A percentile compares a stretch with the other conserved stretches of the same genome.
These are phyloP conservation scores for Backusella sp. DNA, from an alignment of 192 early-diverging fungal genomes.

Conservation along the genomic window DNA sequence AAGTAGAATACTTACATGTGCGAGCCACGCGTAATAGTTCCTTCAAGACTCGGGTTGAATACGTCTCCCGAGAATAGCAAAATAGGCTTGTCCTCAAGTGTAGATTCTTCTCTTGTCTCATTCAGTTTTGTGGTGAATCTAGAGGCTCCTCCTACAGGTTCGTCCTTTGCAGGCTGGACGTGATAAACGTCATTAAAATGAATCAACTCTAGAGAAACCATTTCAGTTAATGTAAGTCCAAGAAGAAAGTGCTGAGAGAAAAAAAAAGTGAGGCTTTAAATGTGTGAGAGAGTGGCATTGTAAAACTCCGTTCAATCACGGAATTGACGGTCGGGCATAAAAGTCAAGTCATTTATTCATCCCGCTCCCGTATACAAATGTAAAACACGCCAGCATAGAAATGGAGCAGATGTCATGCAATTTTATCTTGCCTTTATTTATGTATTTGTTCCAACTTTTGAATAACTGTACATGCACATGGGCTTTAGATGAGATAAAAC, in stretches of 20 bases:
- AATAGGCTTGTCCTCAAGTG: constrained; percentile 33
- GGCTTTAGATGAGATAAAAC: neutral
- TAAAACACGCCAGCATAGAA: neutral
- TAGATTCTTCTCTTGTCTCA: constrained; percentile 17
- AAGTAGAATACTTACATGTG: constrained; percentile 51
- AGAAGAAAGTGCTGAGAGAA: constrained; percentile 15
- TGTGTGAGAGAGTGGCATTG: neutral
- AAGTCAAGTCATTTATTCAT: neutral
- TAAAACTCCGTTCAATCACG: neutral
- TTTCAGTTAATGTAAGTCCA: constrained; percentile 3
- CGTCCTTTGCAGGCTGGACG: constrained; percentile 42
- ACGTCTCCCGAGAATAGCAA: constrained; percentile 66
- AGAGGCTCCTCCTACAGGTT: constrained; percentile 65
- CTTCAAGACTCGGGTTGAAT: constrained; percentile 68
- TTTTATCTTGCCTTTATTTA: neutral
- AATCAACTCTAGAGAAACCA: constrained; percentile 42
- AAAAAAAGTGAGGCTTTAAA: neutral
- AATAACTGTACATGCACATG: too few species aligned
- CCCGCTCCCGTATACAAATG: neutral
- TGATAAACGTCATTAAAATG: constrained; percentile 74
- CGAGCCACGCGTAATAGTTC: constrained; percentile 58
- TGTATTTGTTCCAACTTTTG: neutral
- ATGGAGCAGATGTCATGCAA: neutral
- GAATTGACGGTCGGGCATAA: neutral
- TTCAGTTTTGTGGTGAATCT: constrained; percentile 54